A percentile compares a stretch with the other conserved stretches of the same genome.
Evolutionary conservation across 495 filamentous ascomycete species (phyloP).

Genomic region (Lasiosphaeriaceae sp.): DNA sequence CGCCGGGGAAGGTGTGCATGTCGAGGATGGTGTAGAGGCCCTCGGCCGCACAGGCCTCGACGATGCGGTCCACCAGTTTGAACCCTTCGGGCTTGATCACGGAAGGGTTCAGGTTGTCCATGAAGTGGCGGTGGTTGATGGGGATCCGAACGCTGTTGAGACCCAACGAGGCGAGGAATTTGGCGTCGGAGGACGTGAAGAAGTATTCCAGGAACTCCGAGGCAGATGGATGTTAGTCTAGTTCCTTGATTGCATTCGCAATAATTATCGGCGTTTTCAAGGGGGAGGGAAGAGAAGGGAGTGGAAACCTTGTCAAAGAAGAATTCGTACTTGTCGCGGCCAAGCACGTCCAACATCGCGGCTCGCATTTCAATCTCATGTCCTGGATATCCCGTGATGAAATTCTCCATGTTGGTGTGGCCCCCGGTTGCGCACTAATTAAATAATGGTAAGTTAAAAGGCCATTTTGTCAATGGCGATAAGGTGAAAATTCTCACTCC

Average conservation of each 20-base stretch:
- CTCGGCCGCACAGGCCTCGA: constrained; percentile 53
- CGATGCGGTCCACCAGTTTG: constrained; percentile 55
- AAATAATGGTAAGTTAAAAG: too few species aligned
- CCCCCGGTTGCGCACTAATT: constrained; percentile 28
- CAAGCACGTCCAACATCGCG: constrained; percentile 53
- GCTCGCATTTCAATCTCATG: constrained; percentile 55
- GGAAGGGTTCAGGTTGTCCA: constrained; percentile 59
- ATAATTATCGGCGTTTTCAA: too few species aligned
- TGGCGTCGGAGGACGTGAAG: constrained; percentile 58
- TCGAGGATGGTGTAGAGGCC: constrained; percentile 61
- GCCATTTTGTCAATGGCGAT: neutral
- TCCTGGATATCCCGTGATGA: constrained; percentile 63
- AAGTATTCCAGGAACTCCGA: constrained; percentile 58
- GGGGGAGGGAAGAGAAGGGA: neutral
- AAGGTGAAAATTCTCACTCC: constrained; percentile 24
- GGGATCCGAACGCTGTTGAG: constrained; percentile 62
- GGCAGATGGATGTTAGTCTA: too few species aligned
- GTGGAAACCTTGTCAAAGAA: constrained; percentile 40
- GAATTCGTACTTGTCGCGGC: constrained; percentile 43
- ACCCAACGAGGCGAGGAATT: constrained; percentile 54
- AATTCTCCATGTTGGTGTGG: constrained; percentile 59
- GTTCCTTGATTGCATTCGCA: too few species aligned
- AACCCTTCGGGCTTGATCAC: constrained; percentile 57
- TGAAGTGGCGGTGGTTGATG: constrained; percentile 63
- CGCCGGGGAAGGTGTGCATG: constrained; percentile 60